Evolutionary conservation across 257 asterid genomes (phyloP).

Genomic region (Solanum microdontum): DNA sequence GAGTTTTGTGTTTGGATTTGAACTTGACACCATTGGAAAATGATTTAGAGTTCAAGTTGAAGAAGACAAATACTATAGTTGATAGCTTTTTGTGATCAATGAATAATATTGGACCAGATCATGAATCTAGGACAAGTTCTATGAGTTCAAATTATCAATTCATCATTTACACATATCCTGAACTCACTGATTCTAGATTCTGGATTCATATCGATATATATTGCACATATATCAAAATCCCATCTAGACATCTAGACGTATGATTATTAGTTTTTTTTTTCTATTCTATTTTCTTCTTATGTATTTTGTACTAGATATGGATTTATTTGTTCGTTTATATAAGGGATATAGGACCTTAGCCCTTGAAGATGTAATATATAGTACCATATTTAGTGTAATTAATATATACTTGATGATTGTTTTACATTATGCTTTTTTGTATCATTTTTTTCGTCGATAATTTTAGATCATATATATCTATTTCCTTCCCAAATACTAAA

Average conservation of each 20-base stretch:
- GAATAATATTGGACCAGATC: background rate
- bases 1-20: slow-evolving; percentile 48
- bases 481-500: background rate
- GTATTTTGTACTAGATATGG: background rate
- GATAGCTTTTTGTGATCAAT: slow-evolving; percentile 1
- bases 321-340: background rate
- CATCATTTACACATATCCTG: background rate
- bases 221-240: background rate
- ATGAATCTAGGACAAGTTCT: background rate
- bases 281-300: background rate
- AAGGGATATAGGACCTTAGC: background rate
- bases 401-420: background rate
- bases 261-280: no score
- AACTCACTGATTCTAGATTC: background rate
- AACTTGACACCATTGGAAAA: slow-evolving; percentile 54
- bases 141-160: background rate
- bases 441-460: background rate
- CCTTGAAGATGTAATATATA: background rate
- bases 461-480: background rate
- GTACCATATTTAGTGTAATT: background rate
- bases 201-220: background rate
- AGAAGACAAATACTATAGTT: slow-evolving; percentile 16
- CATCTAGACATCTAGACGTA: background rate
- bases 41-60: slow-evolving; percentile 25
- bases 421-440: background rate